These are phyloP conservation scores for Cutaneotrichosporon sp. DNA, from an alignment of 1,284 basidiomycete genomes.

Conservation along the genomic window DNA sequence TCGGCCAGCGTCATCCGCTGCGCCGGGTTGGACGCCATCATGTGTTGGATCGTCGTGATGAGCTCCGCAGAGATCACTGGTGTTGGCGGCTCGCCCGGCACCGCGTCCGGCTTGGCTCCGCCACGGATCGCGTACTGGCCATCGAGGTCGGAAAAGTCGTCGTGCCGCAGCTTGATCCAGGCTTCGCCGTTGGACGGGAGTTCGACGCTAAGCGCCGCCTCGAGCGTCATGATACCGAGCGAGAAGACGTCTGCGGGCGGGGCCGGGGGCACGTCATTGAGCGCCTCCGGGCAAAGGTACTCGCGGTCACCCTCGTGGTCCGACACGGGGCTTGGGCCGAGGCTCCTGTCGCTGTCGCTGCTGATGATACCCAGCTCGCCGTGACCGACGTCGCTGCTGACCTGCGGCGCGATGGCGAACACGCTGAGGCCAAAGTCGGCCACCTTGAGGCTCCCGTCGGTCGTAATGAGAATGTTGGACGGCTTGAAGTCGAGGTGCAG, in stretches of 20 bases:
- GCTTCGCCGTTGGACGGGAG: slow-evolving; percentile 83
- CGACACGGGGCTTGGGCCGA: slow-evolving; percentile 30
- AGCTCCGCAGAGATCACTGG: slow-evolving; percentile 63
- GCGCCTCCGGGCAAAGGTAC: slow-evolving; percentile 92
- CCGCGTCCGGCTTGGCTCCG: not conserved
- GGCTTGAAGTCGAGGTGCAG: slow-evolving; percentile 97
- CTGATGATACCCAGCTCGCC: not conserved
- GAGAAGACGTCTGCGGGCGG: slow-evolving; percentile 93
- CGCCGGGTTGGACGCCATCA: slow-evolving; percentile 73
- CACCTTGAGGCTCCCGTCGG: slow-evolving; percentile 86
- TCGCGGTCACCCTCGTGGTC: slow-evolving; percentile 82
- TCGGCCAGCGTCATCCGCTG: slow-evolving; percentile 61
- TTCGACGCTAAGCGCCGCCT: slow-evolving; percentile 89
- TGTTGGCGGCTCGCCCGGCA: slow-evolving; percentile 18
- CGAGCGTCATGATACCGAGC: slow-evolving; percentile 90
- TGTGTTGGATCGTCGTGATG: slow-evolving; percentile 65
- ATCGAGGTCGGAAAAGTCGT: slow-evolving; percentile 88
- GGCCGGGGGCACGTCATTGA: slow-evolving; percentile 79
- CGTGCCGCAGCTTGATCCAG: slow-evolving; percentile 89
- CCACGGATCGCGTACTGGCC: slow-evolving; percentile 45
- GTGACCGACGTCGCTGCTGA: not conserved
- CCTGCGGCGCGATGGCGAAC: slow-evolving; percentile 52
- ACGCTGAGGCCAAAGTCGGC: slow-evolving; percentile 88
- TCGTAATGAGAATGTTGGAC: slow-evolving; percentile 90
- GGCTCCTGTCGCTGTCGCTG: not conserved